Base-by-base conservation (phyloP, 768 basidiomycete species). In the Pisolithus sp. region DNA sequence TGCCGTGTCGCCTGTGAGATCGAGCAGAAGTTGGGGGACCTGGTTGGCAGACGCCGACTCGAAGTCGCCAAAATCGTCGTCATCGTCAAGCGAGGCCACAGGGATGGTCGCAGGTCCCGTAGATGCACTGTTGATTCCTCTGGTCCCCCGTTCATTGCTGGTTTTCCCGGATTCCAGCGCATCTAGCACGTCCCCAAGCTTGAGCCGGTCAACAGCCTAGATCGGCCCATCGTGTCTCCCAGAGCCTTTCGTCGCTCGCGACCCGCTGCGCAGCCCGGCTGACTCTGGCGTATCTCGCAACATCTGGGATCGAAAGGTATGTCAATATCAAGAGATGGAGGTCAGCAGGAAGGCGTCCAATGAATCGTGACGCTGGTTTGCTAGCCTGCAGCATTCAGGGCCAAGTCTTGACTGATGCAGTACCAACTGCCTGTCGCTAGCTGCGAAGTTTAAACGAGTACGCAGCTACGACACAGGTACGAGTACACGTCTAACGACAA, bases 11-110 rank as follows among this genome's bases (percentile, higher is more conserved):
- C 43, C 13, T 8, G 57, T 55, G 31, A 64, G 48, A 34, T 64
- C 65, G 36, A 66, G 18, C 7, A 47, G 46, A 31, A 65, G 57
- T 10, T 53, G 43, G 17, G 40, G 50, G 0, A 55, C 48, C n/a
- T 52, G 30, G 59, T 55, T 44, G 57, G 52, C 36, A 21, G 38
- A 71, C 5, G 77, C 76, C 0, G 76, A 72, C 1, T 86, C 78
- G 63, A 93, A 91, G 62, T 93, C 92, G 4, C 92, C 93, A 68
- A 95, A 95, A 23, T 92, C 91, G 59, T 94, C 90, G 18, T 18
- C 86, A 48, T 77, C 71, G 38, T 52, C 64, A 38, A 68, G 53
- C 12, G 66, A 64, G 36, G 62, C 65, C 15, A 84, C 81, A 9
- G 76, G 59, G 26, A 86, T 77, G 1, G 79, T 81, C 1, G 87